phyloP scores from a whole-genome alignment of 257 asterid species.

The Solanum pennellii region DNA sequence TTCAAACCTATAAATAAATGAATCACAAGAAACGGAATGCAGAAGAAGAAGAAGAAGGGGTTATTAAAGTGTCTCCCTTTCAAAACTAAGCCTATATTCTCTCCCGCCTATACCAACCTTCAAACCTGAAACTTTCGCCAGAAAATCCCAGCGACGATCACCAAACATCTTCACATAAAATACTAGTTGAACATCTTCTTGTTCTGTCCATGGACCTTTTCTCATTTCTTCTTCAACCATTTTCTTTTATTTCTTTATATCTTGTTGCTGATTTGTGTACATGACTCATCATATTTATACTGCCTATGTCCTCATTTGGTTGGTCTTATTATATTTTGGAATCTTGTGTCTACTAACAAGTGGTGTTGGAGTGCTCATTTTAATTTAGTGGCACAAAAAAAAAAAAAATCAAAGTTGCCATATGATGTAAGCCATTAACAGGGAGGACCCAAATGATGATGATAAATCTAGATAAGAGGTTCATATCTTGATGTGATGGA shows the following conservation, averaged over 20 bases:
- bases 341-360: constrained; percentile 10
- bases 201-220: constrained; percentile 92
- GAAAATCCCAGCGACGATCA: constrained; percentile 94
- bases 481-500: constrained; percentile 46
- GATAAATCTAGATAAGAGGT: constrained; percentile 33
- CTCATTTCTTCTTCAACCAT: constrained; percentile 38
- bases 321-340: constrained; percentile 13
- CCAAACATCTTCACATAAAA: constrained; percentile 84
- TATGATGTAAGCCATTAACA: constrained; percentile 45
- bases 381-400: constrained; percentile 7
- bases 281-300: constrained; percentile 13
- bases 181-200: constrained; percentile 69
- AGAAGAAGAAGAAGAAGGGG: not conserved
- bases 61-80: not conserved
- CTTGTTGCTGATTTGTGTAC: not conserved
- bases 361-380: constrained; percentile 10
- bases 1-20: constrained; percentile 44
- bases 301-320: not conserved
- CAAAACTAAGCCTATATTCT: constrained; percentile 51
- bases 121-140: constrained; percentile 99
- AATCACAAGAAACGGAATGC: not conserved
- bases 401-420: constrained; percentile 16
- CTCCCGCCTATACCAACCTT: constrained; percentile 85
- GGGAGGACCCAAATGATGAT: not conserved
- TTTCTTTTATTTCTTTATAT: not conserved